These are phyloP conservation scores for Solanum clarkiae DNA, from an alignment of 257 asterid species.

Conservation along the genomic window DNA sequence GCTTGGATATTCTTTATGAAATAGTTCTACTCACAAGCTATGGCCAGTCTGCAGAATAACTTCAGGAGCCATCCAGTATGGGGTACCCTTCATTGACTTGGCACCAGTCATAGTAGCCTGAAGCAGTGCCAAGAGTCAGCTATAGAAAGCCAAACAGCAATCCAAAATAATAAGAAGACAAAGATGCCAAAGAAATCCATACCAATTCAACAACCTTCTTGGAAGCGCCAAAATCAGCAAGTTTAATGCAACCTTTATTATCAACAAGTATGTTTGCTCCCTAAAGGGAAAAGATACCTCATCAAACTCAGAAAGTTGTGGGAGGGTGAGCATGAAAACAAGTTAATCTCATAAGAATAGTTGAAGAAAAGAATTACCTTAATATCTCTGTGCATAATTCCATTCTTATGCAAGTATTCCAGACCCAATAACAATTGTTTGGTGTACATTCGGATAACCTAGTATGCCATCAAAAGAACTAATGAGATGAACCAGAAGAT, in stretches of 20 bases:
- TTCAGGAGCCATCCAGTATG: constrained; percentile 99
- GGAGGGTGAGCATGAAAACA: background rate
- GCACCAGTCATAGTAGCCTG: constrained; percentile 99
- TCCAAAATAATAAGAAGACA: background rate
- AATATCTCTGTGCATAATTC: constrained; percentile 97
- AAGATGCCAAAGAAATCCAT: constrained; percentile 5
- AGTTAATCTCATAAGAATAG: background rate
- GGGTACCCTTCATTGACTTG: constrained; percentile 99
- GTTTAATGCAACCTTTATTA: constrained; percentile 95
- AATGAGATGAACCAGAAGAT: background rate
- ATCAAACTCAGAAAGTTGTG: background rate
- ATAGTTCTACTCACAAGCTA: constrained; percentile 70
- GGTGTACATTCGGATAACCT: constrained; percentile 97
- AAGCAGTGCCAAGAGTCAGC: constrained; percentile 10
- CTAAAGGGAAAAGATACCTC: constrained; percentile 14
- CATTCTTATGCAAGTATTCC: constrained; percentile 89
- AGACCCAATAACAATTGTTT: constrained; percentile 82
- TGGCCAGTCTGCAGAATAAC: constrained; percentile 99
- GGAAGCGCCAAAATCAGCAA: constrained; percentile 99
- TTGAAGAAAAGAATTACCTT: constrained; percentile 38
- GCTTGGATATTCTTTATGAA: background rate
- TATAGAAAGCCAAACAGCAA: constrained; percentile 8
- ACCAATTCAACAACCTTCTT: constrained; percentile 99
- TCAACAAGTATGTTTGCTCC: constrained; percentile 99
- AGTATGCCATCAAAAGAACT: constrained; percentile 9